These are phyloP conservation scores for Pyronema domesticum DNA, from an alignment of 495 filamentous ascomycete species.

Conservation along the genomic window DNA sequence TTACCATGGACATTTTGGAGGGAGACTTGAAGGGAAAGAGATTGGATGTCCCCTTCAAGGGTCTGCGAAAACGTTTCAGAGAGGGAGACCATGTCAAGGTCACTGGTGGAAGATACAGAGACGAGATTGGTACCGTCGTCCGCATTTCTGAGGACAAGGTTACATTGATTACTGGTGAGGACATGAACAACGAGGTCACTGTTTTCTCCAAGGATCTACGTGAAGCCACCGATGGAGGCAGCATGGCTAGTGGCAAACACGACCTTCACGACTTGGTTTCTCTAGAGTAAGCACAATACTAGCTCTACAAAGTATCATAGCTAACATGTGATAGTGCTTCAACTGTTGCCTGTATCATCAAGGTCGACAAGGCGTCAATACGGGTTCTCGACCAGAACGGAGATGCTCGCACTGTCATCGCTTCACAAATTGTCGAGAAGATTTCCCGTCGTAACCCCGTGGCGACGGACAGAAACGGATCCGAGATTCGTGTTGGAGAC, in stretches of 20 bases:
- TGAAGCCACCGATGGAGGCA: constrained; percentile 77
- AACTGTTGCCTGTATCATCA: constrained; percentile 82
- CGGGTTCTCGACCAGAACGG: constrained; percentile 82
- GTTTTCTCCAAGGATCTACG: constrained; percentile 96
- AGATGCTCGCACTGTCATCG: constrained; percentile 60
- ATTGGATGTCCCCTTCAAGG: constrained; percentile 84
- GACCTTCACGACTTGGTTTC: constrained; percentile 88
- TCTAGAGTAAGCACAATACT: constrained; percentile 46
- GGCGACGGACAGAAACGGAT: constrained; percentile 81
- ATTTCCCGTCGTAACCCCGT: constrained; percentile 65
- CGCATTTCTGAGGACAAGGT: constrained; percentile 79
- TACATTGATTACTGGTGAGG: constrained; percentile 54
- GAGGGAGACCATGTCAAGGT: constrained; percentile 97
- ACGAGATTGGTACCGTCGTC: constrained; percentile 94
- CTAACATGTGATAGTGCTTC: constrained; percentile 35
- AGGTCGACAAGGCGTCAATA: constrained; percentile 83
- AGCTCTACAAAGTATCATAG: not conserved
- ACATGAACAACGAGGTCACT: constrained; percentile 82
- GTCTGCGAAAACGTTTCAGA: constrained; percentile 80
- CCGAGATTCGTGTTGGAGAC: constrained; percentile 80
- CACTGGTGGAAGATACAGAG: constrained; percentile 77
- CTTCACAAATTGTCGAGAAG: constrained; percentile 79
- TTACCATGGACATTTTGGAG: constrained; percentile 70
- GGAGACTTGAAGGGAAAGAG: constrained; percentile 65
- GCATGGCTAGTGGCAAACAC: constrained; percentile 61